These are phyloP conservation scores for Crepidotus variabilis DNA, from an alignment of 768 basidiomycete species.

Conservation along the genomic window DNA sequence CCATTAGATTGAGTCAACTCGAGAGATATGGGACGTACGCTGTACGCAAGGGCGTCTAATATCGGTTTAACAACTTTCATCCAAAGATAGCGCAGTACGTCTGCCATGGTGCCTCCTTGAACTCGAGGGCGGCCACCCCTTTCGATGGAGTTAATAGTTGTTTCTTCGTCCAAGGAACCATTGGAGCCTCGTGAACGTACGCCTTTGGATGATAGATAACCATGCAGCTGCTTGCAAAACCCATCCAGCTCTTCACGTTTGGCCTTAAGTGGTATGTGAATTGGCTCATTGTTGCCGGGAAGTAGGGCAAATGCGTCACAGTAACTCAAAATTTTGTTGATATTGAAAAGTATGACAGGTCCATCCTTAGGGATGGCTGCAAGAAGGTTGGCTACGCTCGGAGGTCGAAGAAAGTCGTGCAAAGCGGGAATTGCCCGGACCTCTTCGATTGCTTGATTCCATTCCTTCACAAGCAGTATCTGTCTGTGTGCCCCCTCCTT, in stretches of 20 bases:
- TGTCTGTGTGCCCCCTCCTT: slow-evolving; percentile 3
- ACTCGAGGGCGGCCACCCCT: not conserved
- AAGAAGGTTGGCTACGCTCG: slow-evolving; percentile 6
- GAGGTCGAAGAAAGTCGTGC: slow-evolving; percentile 14
- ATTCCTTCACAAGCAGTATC: slow-evolving; percentile 1
- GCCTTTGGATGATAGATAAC: not conserved
- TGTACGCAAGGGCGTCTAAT: slow-evolving; percentile 13
- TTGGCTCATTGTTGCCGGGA: slow-evolving; percentile 6
- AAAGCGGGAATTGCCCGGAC: slow-evolving; percentile 13
- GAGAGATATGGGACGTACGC: not conserved
- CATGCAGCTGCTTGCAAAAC: not conserved
- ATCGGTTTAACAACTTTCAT: slow-evolving; percentile 17
- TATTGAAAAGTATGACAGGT: slow-evolving; percentile 17
- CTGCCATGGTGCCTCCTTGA: not conserved
- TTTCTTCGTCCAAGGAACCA: not conserved
- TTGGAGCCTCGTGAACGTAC: not conserved
- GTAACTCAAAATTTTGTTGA: slow-evolving; percentile 2
- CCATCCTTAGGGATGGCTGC: slow-evolving; percentile 9
- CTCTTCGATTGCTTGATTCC: slow-evolving; percentile 9
- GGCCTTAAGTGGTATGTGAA: slow-evolving; percentile 16
- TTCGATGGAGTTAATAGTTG: not conserved
- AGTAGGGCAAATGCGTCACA: slow-evolving; percentile 21
- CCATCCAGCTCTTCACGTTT: slow-evolving; percentile 8
- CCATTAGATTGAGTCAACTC: not conserved
- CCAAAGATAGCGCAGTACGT: slow-evolving; percentile 18